phyloP scores from a whole-genome alignment of 176 grass and related monocot species.

The Poa pratensis region DNA sequence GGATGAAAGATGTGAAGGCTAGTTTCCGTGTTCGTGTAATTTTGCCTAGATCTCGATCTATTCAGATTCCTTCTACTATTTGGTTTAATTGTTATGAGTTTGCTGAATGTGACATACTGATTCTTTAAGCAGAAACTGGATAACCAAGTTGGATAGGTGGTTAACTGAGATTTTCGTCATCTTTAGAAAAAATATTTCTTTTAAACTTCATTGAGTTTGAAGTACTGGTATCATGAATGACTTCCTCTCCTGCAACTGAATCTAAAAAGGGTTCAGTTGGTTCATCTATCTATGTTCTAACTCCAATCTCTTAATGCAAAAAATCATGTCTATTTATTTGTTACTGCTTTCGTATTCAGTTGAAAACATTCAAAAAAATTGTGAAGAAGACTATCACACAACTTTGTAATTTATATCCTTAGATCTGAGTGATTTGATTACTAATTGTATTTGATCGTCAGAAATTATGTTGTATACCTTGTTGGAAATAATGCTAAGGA shows the following conservation, averaged over 20 bases:
- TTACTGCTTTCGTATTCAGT: not conserved
- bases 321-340: not conserved
- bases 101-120: not conserved
- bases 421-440: not conserved
- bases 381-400: not conserved
- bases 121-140: not conserved
- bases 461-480: not conserved
- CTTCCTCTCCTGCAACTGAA: not conserved
- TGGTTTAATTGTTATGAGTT: not conserved
- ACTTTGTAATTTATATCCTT: not conserved
- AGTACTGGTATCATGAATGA: not conserved
- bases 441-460: not conserved
- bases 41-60: not conserved
- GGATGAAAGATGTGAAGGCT: not conserved
- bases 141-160: not conserved
- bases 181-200: not conserved
- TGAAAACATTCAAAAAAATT: not conserved
- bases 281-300: not conserved
- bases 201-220: not conserved
- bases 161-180: not conserved
- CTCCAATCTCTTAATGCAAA: not conserved
- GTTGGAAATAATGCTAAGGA: not conserved
- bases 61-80: not conserved
- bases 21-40: not conserved
- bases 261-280: not conserved